These are phyloP conservation scores for Colletotrichum brevisporum DNA, from an alignment of 2,329 filamentous ascomycete genomes.

Conservation along the genomic window DNA sequence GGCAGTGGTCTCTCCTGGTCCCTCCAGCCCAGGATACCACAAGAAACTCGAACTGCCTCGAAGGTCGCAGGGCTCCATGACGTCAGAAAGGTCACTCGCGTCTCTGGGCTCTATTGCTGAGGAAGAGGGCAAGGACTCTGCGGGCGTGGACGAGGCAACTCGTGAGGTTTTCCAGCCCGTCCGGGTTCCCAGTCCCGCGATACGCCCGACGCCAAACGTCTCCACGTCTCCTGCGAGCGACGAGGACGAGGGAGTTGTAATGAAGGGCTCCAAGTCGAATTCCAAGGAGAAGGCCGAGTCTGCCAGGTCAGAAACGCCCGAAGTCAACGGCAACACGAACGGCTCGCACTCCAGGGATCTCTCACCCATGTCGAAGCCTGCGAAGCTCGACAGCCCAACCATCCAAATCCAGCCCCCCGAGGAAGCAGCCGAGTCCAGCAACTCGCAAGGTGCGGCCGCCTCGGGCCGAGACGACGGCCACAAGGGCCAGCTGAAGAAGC, in stretches of 20 bases:
- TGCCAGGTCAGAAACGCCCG: constrained; percentile 7
- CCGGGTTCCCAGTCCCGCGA: constrained; percentile 48
- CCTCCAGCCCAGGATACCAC: constrained; percentile 51
- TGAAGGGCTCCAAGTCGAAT: constrained; percentile 45
- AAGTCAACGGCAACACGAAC: constrained; percentile 28
- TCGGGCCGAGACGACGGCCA: constrained; percentile 19
- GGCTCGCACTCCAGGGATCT: constrained; percentile 20
- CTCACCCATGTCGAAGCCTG: constrained; percentile 8
- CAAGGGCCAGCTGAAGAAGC: constrained; percentile 41
- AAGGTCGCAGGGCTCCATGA: constrained; percentile 44
- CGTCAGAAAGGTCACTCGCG: constrained; percentile 53
- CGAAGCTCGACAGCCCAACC: constrained; percentile 19
- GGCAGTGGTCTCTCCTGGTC: constrained; percentile 50
- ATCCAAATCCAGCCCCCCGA: constrained; percentile 28
- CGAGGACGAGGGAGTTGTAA: constrained; percentile 59
- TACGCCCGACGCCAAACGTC: constrained; percentile 42
- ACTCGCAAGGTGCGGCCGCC: constrained; percentile 1
- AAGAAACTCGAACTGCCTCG: constrained; percentile 49
- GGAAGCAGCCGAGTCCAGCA: constrained; percentile 24
- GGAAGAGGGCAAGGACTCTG: constrained; percentile 47
- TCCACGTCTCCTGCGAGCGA: constrained; percentile 48
- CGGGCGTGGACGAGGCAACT: constrained; percentile 35
- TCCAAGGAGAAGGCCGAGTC: constrained; percentile 17
- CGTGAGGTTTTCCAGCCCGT: constrained; percentile 34
- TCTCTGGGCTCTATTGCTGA: constrained; percentile 64